Conservation (phyloP, 306 rosid genomes). For the Cotoneaster glaucophyllus region DNA sequence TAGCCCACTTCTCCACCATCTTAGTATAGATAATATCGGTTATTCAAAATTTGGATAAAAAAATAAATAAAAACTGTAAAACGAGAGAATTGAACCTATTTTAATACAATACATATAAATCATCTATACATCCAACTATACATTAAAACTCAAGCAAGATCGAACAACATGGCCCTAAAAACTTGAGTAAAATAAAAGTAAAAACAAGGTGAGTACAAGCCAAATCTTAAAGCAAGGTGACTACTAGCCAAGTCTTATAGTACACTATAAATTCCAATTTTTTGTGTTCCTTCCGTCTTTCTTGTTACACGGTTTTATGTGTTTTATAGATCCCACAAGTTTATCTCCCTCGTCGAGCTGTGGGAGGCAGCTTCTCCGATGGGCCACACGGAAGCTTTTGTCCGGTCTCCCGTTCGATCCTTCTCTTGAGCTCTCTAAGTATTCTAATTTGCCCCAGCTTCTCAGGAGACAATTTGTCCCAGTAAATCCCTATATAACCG, state of each 20-base stretch:
- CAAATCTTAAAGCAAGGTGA: too few relatives aligned
- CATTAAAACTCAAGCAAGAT: too few relatives aligned
- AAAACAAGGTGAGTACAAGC: too few relatives aligned
- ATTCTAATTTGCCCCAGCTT: slow-evolving; percentile 73
- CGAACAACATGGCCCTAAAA: too few relatives aligned
- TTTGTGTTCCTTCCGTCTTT: background rate
- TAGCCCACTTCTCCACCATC: too few relatives aligned
- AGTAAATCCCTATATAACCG: slow-evolving; percentile 67
- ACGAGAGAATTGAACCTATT: background rate
- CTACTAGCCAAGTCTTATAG: too few relatives aligned
- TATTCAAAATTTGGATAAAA: too few relatives aligned
- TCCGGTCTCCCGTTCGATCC: slow-evolving; percentile 63
- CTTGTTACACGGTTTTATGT: background rate
- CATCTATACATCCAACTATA: background rate
- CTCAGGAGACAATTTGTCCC: slow-evolving; percentile 93
- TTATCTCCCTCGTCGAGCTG: slow-evolving; percentile 48
- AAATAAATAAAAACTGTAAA: background rate
- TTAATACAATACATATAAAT: background rate
- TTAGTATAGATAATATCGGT: too few relatives aligned
- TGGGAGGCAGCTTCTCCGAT: slow-evolving; percentile 77
- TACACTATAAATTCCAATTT: too few relatives aligned
- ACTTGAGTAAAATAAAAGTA: too few relatives aligned
- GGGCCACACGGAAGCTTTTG: slow-evolving; percentile 69
- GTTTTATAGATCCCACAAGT: background rate
- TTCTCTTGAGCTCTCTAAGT: slow-evolving; percentile 73